Evolutionary conservation across 495 filamentous ascomycete species (phyloP).

Genomic region (Cenococcum geophilum): DNA sequence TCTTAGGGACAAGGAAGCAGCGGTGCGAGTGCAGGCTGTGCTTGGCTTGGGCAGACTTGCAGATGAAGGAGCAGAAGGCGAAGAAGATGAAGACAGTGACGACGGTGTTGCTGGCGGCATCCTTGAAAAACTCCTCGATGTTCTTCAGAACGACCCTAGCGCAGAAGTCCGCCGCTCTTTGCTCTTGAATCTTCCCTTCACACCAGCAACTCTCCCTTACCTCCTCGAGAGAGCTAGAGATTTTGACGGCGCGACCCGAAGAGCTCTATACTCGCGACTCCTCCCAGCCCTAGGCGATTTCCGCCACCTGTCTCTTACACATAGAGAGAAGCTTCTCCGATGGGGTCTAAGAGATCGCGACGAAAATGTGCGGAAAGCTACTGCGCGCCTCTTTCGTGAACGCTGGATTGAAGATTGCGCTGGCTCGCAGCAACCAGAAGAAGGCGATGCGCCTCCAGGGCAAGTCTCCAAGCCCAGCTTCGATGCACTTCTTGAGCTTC

Average conservation of each 20-base stretch:
- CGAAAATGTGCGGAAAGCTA: slow-evolving; percentile 87
- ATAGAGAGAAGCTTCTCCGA: slow-evolving; percentile 90
- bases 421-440: slow-evolving; percentile 49
- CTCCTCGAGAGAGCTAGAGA: slow-evolving; percentile 89
- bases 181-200: slow-evolving; percentile 79
- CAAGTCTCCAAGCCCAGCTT: slow-evolving; percentile 55
- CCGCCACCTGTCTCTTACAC: slow-evolving; percentile 86
- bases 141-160: slow-evolving; percentile 89
- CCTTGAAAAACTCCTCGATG: slow-evolving; percentile 76
- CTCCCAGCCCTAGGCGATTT: slow-evolving; percentile 92
- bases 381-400: slow-evolving; percentile 82
- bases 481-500: slow-evolving; percentile 74
- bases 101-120: slow-evolving; percentile 50
- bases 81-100: slow-evolving; percentile 53
- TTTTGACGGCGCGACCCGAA: slow-evolving; percentile 71
- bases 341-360: slow-evolving; percentile 95
- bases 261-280: slow-evolving; percentile 80
- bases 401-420: slow-evolving; percentile 95
- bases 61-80: slow-evolving; percentile 56
- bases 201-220: slow-evolving; percentile 75
- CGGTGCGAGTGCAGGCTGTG: slow-evolving; percentile 90
- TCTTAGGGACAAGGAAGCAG: slow-evolving; percentile 85
- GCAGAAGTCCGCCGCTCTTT: slow-evolving; percentile 86
- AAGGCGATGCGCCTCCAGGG: slow-evolving; percentile 37
- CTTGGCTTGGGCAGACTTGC: slow-evolving; percentile 78